These are phyloP conservation scores for Pseudogymnoascus sp. DNA, from an alignment of 2,329 filamentous ascomycete genomes.

Conservation along the genomic window DNA sequence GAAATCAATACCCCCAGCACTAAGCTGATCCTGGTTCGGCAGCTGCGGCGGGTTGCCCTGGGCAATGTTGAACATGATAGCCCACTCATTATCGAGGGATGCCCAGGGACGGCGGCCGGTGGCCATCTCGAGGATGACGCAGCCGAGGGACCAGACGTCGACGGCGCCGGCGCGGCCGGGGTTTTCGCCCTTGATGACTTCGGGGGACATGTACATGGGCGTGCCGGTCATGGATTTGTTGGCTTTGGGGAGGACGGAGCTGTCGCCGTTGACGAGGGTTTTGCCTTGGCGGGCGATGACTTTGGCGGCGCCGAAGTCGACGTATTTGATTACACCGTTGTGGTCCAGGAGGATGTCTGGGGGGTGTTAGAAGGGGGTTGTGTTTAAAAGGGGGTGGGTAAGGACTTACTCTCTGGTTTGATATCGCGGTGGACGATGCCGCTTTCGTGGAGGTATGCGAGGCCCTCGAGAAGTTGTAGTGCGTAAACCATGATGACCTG, in stretches of 20 bases:
- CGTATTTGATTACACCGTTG: slow-evolving; percentile 97
- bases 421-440: slow-evolving; percentile 94
- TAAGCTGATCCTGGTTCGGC: slow-evolving; percentile 75
- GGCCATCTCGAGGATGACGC: slow-evolving; percentile 95
- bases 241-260: slow-evolving; percentile 45
- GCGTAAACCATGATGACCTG: slow-evolving; percentile 96
- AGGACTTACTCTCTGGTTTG: slow-evolving; percentile 83
- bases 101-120: slow-evolving; percentile 93
- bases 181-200: slow-evolving; percentile 89
- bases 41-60: slow-evolving; percentile 89
- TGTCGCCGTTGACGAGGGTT: slow-evolving; percentile 63
- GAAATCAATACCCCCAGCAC: slow-evolving; percentile 78
- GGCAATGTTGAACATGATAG: slow-evolving; percentile 99
- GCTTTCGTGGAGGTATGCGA: slow-evolving; percentile 87
- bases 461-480: slow-evolving; percentile 84
- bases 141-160: slow-evolving; percentile 94
- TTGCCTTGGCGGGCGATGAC: slow-evolving; percentile 91
- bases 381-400: not conserved
- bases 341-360: slow-evolving; percentile 90
- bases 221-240: slow-evolving; percentile 96
- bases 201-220: slow-evolving; percentile 99
- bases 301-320: slow-evolving; percentile 96
- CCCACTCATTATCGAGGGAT: slow-evolving; percentile 96
- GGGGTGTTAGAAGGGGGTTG: slow-evolving; percentile 15
- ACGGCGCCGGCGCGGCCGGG: slow-evolving; percentile 75